Percentiles rank a stretch among this genome's conserved stretches.
These are phyloP conservation scores for Durotheca rogersii DNA, from an alignment of 495 filamentous ascomycete genomes.

Conservation along the genomic window DNA sequence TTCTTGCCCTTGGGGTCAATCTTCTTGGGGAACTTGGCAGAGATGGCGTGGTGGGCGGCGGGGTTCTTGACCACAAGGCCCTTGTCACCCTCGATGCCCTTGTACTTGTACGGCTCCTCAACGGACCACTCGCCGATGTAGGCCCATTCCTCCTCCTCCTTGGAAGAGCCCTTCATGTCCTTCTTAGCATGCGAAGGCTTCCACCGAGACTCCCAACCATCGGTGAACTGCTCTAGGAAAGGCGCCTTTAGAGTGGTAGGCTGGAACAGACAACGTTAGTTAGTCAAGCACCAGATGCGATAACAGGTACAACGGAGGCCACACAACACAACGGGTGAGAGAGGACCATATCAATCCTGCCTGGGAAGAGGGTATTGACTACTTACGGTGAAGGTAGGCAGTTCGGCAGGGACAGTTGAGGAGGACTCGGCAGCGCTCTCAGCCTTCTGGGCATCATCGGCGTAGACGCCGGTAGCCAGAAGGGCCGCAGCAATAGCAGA, in stretches of 20 bases:
- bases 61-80: slow-evolving; percentile 96
- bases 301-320: too few species aligned
- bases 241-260: slow-evolving; percentile 84
- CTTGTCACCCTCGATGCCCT: slow-evolving; percentile 94
- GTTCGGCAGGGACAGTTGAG: slow-evolving; percentile 55
- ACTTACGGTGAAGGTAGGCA: slow-evolving; percentile 89
- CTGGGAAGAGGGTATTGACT: neutral
- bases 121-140: slow-evolving; percentile 97
- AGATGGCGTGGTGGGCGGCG: slow-evolving; percentile 98
- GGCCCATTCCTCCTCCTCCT: slow-evolving; percentile 92
- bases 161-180: slow-evolving; percentile 63
- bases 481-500: slow-evolving; percentile 72
- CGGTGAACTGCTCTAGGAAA: slow-evolving; percentile 98
- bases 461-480: slow-evolving; percentile 65
- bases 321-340: too few species aligned
- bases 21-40: slow-evolving; percentile 95
- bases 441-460: slow-evolving; percentile 66
- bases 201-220: slow-evolving; percentile 92
- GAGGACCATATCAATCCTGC: too few species aligned
- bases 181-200: slow-evolving; percentile 95
- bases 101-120: slow-evolving; percentile 89
- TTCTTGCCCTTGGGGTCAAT: slow-evolving; percentile 97
- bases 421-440: slow-evolving; percentile 53
- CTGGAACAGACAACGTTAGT: slow-evolving; percentile 52
- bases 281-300: too few species aligned